phyloP scores from a whole-genome alignment of 176 grass and related monocot species.

The Carex scoparia region DNA sequence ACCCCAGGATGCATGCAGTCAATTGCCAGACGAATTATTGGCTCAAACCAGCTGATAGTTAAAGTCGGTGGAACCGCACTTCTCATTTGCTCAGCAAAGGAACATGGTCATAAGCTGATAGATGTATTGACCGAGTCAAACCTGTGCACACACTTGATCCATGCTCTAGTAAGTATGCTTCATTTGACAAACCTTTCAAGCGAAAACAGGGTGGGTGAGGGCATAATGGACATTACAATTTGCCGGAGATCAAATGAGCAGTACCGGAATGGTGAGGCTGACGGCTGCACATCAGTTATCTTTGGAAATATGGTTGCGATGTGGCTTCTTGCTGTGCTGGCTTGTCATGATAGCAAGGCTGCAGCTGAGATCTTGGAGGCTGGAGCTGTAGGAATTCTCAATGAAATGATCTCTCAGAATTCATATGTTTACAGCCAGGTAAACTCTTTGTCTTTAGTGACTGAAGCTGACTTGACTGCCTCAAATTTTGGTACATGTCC shows the following conservation, averaged over 20 bases:
- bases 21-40: conserved; percentile 61
- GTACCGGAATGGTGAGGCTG: conserved; percentile 40
- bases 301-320: conserved; percentile 90
- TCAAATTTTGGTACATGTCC: not conserved
- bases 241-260: conserved; percentile 55
- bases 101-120: conserved; percentile 71
- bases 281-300: conserved; percentile 59
- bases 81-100: conserved; percentile 81
- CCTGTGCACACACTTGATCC: conserved; percentile 58
- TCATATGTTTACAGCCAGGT: conserved; percentile 56
- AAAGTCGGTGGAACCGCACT: conserved; percentile 89
- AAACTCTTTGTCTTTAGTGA: not conserved
- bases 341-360: conserved; percentile 57
- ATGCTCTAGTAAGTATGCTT: conserved; percentile 87
- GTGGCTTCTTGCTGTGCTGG: conserved; percentile 88
- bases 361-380: conserved; percentile 72
- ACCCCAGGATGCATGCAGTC: conserved; percentile 64
- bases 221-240: conserved; percentile 75
- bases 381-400: conserved; percentile 81
- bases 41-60: conserved; percentile 64
- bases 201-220: conserved; percentile 56
- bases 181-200: conserved; percentile 49
- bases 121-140: conserved; percentile 69
- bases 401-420: conserved; percentile 80
- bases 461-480: not conserved